A percentile compares a stretch with the other conserved stretches of the same genome.
These are phyloP conservation scores for Naematelia aurantialba DNA, from an alignment of 768 basidiomycete genomes.

Conservation along the genomic window DNA sequence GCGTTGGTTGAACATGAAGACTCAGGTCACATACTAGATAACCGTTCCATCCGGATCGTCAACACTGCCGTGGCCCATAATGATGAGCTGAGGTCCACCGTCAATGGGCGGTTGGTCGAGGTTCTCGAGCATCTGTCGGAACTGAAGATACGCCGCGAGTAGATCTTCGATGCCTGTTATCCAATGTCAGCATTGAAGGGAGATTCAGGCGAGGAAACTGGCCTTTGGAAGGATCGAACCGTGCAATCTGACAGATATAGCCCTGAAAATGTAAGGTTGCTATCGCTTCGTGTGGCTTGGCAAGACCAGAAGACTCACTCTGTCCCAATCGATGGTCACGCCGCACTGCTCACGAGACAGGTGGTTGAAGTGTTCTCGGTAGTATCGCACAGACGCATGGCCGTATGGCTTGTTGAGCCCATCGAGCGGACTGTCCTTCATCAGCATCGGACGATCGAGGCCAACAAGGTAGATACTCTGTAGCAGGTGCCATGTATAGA, in stretches of 20 bases:
- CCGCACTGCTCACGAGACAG: slow-evolving; percentile 46
- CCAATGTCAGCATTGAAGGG: neutral
- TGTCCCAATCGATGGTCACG: slow-evolving; percentile 51
- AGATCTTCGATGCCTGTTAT: slow-evolving; percentile 46
- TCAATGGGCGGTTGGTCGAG: slow-evolving; percentile 19
- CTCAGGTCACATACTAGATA: slow-evolving; percentile 37
- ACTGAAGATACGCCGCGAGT: slow-evolving; percentile 73
- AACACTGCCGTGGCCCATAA: slow-evolving; percentile 78
- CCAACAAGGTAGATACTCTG: slow-evolving; percentile 18
- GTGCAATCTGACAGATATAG: slow-evolving; percentile 87
- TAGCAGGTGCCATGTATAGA: slow-evolving; percentile 43
- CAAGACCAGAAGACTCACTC: slow-evolving; percentile 50
- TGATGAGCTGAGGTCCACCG: slow-evolving; percentile 48
- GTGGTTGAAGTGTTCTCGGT: slow-evolving; percentile 44
- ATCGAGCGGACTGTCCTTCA: slow-evolving; percentile 59
- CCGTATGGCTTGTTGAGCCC: slow-evolving; percentile 85
- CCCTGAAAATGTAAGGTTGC: slow-evolving; percentile 42
- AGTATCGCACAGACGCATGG: slow-evolving; percentile 32
- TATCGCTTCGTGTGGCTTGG: neutral
- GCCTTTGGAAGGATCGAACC: slow-evolving; percentile 86
- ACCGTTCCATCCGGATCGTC: slow-evolving; percentile 80
- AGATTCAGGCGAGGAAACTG: slow-evolving; percentile 51
- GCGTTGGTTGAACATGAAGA: neutral
- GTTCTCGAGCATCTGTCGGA: slow-evolving; percentile 63
- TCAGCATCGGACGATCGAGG: neutral